Base-by-base conservation (phyloP, 371 early-diverging fungal genomes). In the Syncephalastrum sp. region DNA sequence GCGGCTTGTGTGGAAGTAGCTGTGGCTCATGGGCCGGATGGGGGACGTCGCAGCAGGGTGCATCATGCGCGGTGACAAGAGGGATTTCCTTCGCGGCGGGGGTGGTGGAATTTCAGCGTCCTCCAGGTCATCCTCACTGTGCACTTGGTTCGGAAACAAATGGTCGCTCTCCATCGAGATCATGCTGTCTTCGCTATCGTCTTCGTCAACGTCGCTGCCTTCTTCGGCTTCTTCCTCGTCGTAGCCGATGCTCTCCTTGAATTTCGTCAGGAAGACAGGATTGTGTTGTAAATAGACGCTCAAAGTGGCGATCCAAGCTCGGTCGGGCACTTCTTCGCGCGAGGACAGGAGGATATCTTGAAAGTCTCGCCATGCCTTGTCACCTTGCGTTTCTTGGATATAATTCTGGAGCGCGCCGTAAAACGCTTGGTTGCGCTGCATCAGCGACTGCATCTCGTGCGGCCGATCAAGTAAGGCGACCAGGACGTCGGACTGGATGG, bases 191-290 rank as follows among this genome's bases (percentile, higher is more conserved):
- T 10, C 29, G 33, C 23, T n/a, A 55, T 45, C 54, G 4, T 47
- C 60, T 48, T 45, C 60, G 38, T 50, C 61, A 27, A 38, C 50
- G 38, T 60, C 57, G 44, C 51, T 54, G 33, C 56, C 56, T 47
- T 64, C 50, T 45, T 55, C 53, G 23, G 60, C 60, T 29, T 65
- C 56, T 27, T 69, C 61, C 0, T 63, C 69, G 42, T 68, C 65
- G 38, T 73, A 74, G 6, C 77, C 77, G 3, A 83, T 68, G 10
- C 64, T 70, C 47, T 77, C 69, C 46, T 70, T 71, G 41, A 85
- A 75, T 46, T 64, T 80, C 4, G 58, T 51, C 42, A 80, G 42
- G 55, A 85, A 80, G 0, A 73, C 73, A 19, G 70, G 75, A 17
- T 74, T 75, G 16, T 67, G 60, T 8, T 29, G 55, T 16, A 84